Evolutionary conservation across 139 green algal species (phyloP), one percentile per base, ranked within the genome.

Genomic region (Zygnema cylindricum): DNA sequence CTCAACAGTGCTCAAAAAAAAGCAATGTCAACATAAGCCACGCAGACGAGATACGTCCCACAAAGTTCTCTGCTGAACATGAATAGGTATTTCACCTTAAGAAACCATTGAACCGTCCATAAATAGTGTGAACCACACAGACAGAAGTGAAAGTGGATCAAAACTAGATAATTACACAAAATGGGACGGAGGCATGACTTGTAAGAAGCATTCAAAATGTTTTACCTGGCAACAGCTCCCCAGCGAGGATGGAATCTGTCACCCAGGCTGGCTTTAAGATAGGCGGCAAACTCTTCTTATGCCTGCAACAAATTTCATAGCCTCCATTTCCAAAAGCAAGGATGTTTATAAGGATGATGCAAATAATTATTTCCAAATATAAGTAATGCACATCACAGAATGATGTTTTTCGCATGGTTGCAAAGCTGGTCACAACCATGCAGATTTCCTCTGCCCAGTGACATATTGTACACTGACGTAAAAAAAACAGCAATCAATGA

Each of bases 201-300:
- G 71, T 16, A 36, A 83, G 76, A 69, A 40, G 32, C 76, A 22
- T 40, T 84, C 2, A 43, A 2, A 82, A 32, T 41, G 23, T 30
- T 41, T 57, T 69, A 89, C 85, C 38, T 40, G 77, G 85, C 32
- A 89, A 43, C 85, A 89, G 32, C 3, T 43, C 88, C 38, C 43
- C 43, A 36, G 85, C 85, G 7, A 76, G 16, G 42, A 89, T 89
- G 38, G 77, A 89, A 39, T 89, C 85, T 2, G 75, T 87, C 25
- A 90, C 77, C 85, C 85, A 90, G 21, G 77, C 35, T 25, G 85
- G 85, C 43, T 87, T 76, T 25, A 90, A 77, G 54, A 90, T 81
- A 1, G 85, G 85, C 25, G 85, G 85, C 41, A 87, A 42, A 0
- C 16, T 89, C 2, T 78, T 82, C 85, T 43, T 85, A 33, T 39